Percentiles rank a stretch among this genome's conserved stretches.
Conservation (phyloP, 164 flowering plant genomes). For the Tetracentron sinense region DNA sequence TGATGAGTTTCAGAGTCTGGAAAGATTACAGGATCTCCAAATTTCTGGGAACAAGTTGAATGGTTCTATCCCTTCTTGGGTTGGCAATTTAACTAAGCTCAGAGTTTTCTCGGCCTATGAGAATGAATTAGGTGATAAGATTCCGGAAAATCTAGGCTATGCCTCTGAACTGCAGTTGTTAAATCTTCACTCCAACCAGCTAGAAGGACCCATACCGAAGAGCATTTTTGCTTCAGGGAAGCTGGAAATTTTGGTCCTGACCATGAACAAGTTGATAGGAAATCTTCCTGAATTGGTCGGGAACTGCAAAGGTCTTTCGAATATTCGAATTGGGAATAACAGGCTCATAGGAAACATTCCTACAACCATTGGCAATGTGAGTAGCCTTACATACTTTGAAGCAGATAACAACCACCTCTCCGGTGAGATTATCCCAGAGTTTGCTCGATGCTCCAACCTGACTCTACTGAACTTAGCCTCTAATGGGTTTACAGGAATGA, state of each 20-base stretch:
- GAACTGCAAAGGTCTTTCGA: conserved; percentile 52
- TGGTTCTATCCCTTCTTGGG: conserved; percentile 61
- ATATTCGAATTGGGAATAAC: conserved; percentile 58
- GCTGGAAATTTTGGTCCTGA: conserved; percentile 53
- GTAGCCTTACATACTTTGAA: conserved; percentile 61
- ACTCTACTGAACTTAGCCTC: conserved; percentile 86
- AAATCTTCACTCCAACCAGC: conserved; percentile 66
- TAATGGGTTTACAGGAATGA: conserved; percentile 71
- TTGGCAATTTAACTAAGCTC: conserved; percentile 48
- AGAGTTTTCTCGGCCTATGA: conserved; percentile 68
- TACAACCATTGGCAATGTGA: conserved; percentile 45
- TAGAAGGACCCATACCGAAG: conserved; percentile 50
- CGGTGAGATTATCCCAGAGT: conserved; percentile 72
- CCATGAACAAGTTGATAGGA: conserved; percentile 51
- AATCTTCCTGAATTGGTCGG: conserved; percentile 48
- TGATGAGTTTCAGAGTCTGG: conserved; percentile 42
- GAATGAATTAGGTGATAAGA: conserved; percentile 43
- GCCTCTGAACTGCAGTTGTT: conserved; percentile 40
- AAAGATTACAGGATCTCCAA: conserved; percentile 48
- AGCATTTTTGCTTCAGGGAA: conserved; percentile 50
- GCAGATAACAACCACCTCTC: conserved; percentile 65
- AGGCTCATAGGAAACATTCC: conserved; percentile 54
- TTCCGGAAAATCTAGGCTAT: conserved; percentile 52
- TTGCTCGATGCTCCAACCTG: conserved; percentile 67
- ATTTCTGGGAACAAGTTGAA: conserved; percentile 48